A percentile compares a stretch with the other conserved stretches of the same genome.
These are phyloP conservation scores for Ophiocordyceps camponoti-floridani DNA, from an alignment of 2,329 filamentous ascomycete genomes.

Conservation along the genomic window DNA sequence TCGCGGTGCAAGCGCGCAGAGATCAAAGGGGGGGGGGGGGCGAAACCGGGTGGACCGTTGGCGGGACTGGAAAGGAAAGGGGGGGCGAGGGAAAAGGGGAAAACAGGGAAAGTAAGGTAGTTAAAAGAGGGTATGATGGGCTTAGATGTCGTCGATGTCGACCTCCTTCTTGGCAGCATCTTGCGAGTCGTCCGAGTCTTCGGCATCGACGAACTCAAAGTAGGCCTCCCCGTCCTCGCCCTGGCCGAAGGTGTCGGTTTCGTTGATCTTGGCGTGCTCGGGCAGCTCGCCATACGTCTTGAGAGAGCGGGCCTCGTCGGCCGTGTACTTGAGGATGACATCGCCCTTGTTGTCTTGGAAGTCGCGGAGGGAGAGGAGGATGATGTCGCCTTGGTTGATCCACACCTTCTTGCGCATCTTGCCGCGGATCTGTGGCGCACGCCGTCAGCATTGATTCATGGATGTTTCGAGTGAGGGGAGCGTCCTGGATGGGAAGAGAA, in stretches of 20 bases:
- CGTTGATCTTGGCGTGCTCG: constrained; percentile 98
- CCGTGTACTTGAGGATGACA: constrained; percentile 90
- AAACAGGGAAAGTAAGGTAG: too few relatives aligned
- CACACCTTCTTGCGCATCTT: constrained; percentile 99
- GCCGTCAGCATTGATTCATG: neutral
- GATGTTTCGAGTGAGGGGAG: too few relatives aligned
- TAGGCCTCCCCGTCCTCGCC: constrained; percentile 89
- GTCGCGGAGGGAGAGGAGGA: constrained; percentile 71
- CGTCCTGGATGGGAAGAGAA: neutral
- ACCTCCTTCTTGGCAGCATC: constrained; percentile 56
- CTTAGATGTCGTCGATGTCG: constrained; percentile 92
- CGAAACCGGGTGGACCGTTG: neutral
- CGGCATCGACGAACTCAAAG: constrained; percentile 97
- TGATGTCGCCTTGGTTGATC: constrained; percentile 98
- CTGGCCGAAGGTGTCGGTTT: constrained; percentile 87
- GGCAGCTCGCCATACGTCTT: constrained; percentile 97
- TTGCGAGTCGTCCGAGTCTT: constrained; percentile 36
- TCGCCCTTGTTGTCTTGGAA: constrained; percentile 94
- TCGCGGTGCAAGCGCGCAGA: neutral
- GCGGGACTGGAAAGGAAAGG: neutral
- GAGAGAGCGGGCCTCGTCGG: constrained; percentile 85
- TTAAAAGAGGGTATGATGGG: too few relatives aligned
- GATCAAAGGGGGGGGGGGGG: too few relatives aligned
- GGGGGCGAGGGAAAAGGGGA: too few relatives aligned
- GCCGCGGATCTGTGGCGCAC: constrained; percentile 38